Evolutionary conservation across 2,329 filamentous ascomycete species (phyloP).

Genomic region (Eutypa lata): DNA sequence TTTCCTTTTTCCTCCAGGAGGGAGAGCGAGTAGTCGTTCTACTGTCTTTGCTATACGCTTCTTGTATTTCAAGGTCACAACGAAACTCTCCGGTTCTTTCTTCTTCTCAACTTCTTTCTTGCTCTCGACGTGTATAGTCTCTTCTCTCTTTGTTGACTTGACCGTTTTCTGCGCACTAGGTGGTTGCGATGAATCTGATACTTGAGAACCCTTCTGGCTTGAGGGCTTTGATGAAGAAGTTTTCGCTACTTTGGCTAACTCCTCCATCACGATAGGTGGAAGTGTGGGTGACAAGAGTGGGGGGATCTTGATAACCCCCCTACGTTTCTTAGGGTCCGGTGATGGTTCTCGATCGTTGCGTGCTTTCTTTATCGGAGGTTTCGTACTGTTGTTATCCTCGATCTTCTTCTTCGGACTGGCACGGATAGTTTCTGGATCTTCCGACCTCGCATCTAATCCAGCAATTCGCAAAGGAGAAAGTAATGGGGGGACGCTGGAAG

Average conservation of each 20-base stretch:
- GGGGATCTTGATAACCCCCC: conserved; percentile 38
- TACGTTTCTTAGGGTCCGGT: conserved; percentile 36
- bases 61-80: conserved; percentile 49
- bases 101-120: conserved; percentile 22
- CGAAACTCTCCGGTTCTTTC: conserved; percentile 29
- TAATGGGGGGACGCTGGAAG: conserved; percentile 44
- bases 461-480: conserved; percentile 50
- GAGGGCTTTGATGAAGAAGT: conserved; percentile 23
- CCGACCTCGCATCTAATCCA: conserved; percentile 36
- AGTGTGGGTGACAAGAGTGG: conserved; percentile 55
- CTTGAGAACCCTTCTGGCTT: conserved; percentile 21
- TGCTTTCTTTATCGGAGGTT: conserved; percentile 24
- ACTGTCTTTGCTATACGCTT: conserved; percentile 43
- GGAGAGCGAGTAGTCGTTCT: conserved; percentile 44
- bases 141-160: conserved; percentile 29
- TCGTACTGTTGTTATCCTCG: conserved; percentile 23
- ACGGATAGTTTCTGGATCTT: conserved; percentile 20
- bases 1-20: conserved; percentile 32
- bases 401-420: conserved; percentile 33
- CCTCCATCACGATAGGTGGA: conserved; percentile 49
- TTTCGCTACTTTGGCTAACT: conserved; percentile 36
- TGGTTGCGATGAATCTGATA: conserved; percentile 29
- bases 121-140: conserved; percentile 25
- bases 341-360: conserved; percentile 25
- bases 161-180: conserved; percentile 34